Evolutionary conservation across 179 eudicot genomes (phyloP).

Genomic region (Carnegiea gigantea): DNA sequence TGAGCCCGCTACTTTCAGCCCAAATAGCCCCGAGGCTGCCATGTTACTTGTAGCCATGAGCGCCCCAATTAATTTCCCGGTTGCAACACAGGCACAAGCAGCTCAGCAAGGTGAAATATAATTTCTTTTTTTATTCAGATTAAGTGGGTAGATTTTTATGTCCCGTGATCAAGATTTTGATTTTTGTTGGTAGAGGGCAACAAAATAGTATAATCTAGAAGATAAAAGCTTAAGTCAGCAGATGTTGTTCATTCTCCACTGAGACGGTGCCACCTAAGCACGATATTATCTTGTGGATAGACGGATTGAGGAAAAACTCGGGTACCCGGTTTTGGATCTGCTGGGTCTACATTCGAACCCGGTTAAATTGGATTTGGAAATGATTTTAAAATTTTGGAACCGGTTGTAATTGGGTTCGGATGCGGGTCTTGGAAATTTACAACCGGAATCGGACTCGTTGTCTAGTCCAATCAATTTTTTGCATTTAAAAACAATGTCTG

Average conservation of each 20-base stretch:
- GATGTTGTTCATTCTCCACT: not conserved
- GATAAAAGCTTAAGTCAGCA: not conserved
- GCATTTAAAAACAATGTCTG: too few species aligned
- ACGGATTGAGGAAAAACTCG: too few species aligned
- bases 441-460: too few species aligned
- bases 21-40: conserved; percentile 5
- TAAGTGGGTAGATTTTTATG: not conserved
- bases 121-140: not conserved
- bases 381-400: too few species aligned
- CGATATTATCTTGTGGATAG: conserved; percentile 1
- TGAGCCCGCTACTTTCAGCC: not conserved
- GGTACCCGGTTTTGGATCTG: too few species aligned
- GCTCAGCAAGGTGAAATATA: not conserved
- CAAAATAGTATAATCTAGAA: not conserved
- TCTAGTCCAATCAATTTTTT: too few species aligned
- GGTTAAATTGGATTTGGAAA: too few species aligned
- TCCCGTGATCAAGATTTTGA: not conserved
- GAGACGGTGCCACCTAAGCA: not conserved
- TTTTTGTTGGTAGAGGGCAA: not conserved
- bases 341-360: too few species aligned
- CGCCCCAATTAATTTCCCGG: not conserved
- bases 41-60: not conserved
- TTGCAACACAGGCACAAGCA: not conserved
- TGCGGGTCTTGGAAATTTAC: too few species aligned
- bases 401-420: too few species aligned